Conservation (phyloP, 805 yeast genomes). For the Wickerhamiella musiphila region DNA sequence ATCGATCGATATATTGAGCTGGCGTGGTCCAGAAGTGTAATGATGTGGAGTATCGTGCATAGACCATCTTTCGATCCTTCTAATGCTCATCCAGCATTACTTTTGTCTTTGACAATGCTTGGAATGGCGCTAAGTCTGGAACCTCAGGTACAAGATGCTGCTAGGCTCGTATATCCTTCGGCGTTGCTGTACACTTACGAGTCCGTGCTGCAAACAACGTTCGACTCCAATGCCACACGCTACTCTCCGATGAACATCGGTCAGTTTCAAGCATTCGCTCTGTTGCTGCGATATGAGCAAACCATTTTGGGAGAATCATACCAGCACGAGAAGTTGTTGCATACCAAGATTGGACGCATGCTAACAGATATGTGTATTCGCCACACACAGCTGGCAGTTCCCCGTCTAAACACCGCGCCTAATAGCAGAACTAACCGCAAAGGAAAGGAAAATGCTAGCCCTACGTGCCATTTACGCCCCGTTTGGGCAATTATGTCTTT, state of each 20-base stretch:
- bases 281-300: conserved; percentile 18
- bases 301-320: conserved; percentile 12
- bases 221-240: conserved; percentile 5
- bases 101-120: conserved; percentile 16
- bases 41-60: conserved; percentile 16
- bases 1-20: conserved; percentile 10
- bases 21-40: conserved; percentile 15
- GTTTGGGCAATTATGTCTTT: conserved; percentile 14
- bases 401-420: conserved; percentile 6
- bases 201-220: conserved; percentile 7
- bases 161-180: conserved; percentile 10
- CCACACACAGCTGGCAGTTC: conserved; percentile 12
- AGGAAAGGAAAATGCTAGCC: not conserved
- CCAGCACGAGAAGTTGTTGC: conserved; percentile 3
- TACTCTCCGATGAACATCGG: conserved; percentile 11
- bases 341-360: conserved; percentile 10
- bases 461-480: conserved; percentile 7
- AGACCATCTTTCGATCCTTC: conserved; percentile 17
- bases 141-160: conserved; percentile 6
- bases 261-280: conserved; percentile 17
- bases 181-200: conserved; percentile 14
- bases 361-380: conserved; percentile 15
- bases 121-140: conserved; percentile 17
- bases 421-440: not conserved
- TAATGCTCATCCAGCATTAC: conserved; percentile 12